Evolutionary conservation across 257 asterid species (phyloP).

Genomic region (Sherardia arvensis): DNA sequence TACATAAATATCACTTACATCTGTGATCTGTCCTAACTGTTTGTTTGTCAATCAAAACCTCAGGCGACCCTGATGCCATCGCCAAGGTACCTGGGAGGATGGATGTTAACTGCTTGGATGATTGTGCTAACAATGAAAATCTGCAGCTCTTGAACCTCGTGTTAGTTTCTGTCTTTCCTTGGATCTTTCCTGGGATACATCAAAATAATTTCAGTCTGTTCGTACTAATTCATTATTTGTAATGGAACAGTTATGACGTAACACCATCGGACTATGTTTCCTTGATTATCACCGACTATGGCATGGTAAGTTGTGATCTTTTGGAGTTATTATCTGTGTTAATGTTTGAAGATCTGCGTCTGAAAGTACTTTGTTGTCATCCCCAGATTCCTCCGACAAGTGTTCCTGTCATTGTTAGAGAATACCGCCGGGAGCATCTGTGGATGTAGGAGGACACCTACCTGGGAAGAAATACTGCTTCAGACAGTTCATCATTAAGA

Average conservation of each 20-base stretch:
- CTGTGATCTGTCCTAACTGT: not conserved
- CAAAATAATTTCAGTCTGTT: slow-evolving; percentile 12
- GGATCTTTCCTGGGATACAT: not conserved
- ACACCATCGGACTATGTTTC: slow-evolving; percentile 85
- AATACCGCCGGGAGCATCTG: slow-evolving; percentile 56
- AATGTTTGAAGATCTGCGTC: not conserved
- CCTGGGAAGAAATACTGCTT: not conserved
- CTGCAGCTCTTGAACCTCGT: slow-evolving; percentile 68
- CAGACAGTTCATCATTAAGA: slow-evolving; percentile 2
- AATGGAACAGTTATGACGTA: slow-evolving; percentile 57
- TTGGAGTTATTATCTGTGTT: no score
- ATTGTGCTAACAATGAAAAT: slow-evolving; percentile 44
- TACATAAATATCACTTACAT: not conserved
- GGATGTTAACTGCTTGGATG: slow-evolving; percentile 46
- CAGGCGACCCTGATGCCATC: slow-evolving; percentile 69
- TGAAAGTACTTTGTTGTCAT: slow-evolving; percentile 8
- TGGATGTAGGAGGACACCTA: slow-evolving; percentile 34
- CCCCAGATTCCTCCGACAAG: slow-evolving; percentile 81
- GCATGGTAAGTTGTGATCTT: slow-evolving; percentile 57
- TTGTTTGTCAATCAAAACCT: not conserved
- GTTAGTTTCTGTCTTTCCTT: slow-evolving; percentile 34
- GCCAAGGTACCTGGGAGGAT: slow-evolving; percentile 59
- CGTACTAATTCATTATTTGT: not conserved
- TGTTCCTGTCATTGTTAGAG: slow-evolving; percentile 79
- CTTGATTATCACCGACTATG: slow-evolving; percentile 78